phyloP scores from a whole-genome alignment of 2,329 filamentous ascomycete genomes.

The Alternaria solani region DNA sequence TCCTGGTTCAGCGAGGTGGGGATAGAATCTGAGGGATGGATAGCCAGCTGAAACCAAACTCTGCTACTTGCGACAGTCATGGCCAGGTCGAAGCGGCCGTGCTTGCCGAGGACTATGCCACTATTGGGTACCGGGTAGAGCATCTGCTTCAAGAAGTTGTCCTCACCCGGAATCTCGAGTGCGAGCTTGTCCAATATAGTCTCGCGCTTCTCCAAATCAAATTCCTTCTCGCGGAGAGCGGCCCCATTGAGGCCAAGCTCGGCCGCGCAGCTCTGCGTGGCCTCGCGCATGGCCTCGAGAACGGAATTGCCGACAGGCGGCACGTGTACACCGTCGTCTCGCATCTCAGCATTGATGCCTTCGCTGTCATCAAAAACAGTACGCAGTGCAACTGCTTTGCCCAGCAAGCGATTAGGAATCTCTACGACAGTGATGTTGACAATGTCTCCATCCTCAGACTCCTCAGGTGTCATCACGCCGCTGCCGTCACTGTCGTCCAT shows the following conservation, averaged over 20 bases:
- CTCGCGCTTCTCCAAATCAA: slow-evolving; percentile 82
- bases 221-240: slow-evolving; percentile 75
- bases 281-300: slow-evolving; percentile 84
- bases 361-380: slow-evolving; percentile 91
- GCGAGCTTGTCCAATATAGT: slow-evolving; percentile 85
- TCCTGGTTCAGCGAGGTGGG: slow-evolving; percentile 78
- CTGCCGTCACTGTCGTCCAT: slow-evolving; percentile 67
- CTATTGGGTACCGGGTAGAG: slow-evolving; percentile 80
- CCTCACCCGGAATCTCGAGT: slow-evolving; percentile 80
- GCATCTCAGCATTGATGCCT: slow-evolving; percentile 98
- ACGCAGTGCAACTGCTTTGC: slow-evolving; percentile 87
- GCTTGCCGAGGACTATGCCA: slow-evolving; percentile 81
- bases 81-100: slow-evolving; percentile 80
- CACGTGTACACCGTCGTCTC: slow-evolving; percentile 88
- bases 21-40: slow-evolving; percentile 89
- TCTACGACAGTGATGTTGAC: slow-evolving; percentile 91
- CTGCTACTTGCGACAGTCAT: slow-evolving; percentile 81
- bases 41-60: slow-evolving; percentile 91
- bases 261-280: slow-evolving; percentile 76
- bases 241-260: slow-evolving; percentile 79
- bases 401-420: slow-evolving; percentile 78
- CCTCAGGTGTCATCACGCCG: slow-evolving; percentile 68
- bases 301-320: slow-evolving; percentile 79
- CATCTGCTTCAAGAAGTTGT: slow-evolving; percentile 81
- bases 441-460: slow-evolving; percentile 79